These are phyloP conservation scores for Sporopachydermia lactativora DNA, from an alignment of 805 yeast species.

Conservation along the genomic window DNA sequence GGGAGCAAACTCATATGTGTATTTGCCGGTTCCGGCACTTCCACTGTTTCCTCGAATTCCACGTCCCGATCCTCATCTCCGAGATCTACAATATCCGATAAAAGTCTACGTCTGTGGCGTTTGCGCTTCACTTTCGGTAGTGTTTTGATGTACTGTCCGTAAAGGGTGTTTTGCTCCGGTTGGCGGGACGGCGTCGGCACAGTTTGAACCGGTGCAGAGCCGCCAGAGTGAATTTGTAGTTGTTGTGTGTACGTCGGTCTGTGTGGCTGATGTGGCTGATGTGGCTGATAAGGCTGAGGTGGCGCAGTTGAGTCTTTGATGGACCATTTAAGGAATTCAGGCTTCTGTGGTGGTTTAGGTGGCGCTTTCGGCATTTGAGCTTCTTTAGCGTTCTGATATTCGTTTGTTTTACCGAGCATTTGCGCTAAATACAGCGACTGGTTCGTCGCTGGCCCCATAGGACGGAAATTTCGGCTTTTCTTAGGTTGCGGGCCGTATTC, in stretches of 20 bases:
- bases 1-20: neutral
- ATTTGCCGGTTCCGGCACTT: neutral
- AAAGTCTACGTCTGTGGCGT: slow-evolving; percentile 5
- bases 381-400: slow-evolving; percentile 5
- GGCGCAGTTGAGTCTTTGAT: too few relatives aligned
- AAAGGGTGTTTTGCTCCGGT: neutral
- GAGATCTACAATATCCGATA: slow-evolving; percentile 9
- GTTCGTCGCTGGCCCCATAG: neutral
- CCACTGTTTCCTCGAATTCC: slow-evolving; percentile 25
- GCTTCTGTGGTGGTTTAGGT: too few relatives aligned
- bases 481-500: slow-evolving; percentile 6
- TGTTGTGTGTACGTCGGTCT: too few relatives aligned
- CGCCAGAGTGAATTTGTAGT: too few relatives aligned
- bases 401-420: neutral
- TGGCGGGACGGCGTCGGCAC: too few relatives aligned
- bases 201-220: too few relatives aligned
- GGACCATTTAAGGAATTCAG: too few relatives aligned
- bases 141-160: slow-evolving; percentile 4
- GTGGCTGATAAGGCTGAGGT: too few relatives aligned
- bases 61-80: slow-evolving; percentile 21
- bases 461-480: slow-evolving; percentile 1
- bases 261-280: too few relatives aligned
- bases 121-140: neutral
- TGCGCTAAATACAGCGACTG: neutral
- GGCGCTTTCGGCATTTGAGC: slow-evolving; percentile 18